phyloP scores from a whole-genome alignment of 1,284 basidiomycete genomes.

The Puccinia triticina region DNA sequence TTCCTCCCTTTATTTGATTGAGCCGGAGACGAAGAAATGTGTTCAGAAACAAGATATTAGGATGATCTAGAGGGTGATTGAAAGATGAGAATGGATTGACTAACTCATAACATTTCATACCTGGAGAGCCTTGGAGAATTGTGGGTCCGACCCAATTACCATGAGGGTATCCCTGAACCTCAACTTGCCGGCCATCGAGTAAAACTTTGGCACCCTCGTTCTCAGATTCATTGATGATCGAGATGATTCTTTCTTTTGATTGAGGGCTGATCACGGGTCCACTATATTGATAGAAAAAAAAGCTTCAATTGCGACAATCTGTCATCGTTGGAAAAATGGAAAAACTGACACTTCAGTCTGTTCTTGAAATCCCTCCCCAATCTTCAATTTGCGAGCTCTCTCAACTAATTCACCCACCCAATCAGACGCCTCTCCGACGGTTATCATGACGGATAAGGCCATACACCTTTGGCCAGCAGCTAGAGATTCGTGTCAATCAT shows the following conservation, averaged over 20 bases:
- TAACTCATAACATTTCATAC: slow-evolving; percentile 85
- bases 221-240: slow-evolving; percentile 77
- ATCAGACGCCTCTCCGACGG: slow-evolving; percentile 78
- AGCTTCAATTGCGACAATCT: neutral
- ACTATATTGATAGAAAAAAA: slow-evolving; percentile 62
- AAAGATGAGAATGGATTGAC: neutral
- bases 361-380: slow-evolving; percentile 86
- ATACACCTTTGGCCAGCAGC: slow-evolving; percentile 92
- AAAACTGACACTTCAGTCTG: slow-evolving; percentile 76
- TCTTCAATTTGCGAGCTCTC: slow-evolving; percentile 77
- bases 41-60: neutral
- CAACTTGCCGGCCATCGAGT: slow-evolving; percentile 78
- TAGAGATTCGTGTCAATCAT: neutral
- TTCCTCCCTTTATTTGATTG: slow-evolving; percentile 69
- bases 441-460: slow-evolving; percentile 66
- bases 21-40: neutral
- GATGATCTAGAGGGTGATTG: slow-evolving; percentile 54
- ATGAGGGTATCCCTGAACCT: slow-evolving; percentile 75
- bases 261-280: slow-evolving; percentile 91
- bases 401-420: slow-evolving; percentile 88
- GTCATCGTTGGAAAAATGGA: neutral
- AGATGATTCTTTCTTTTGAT: slow-evolving; percentile 77
- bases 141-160: slow-evolving; percentile 97
- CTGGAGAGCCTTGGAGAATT: slow-evolving; percentile 77
- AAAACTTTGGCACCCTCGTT: slow-evolving; percentile 83